These are phyloP conservation scores for Arthrocladium fulminans DNA, from an alignment of 2,329 filamentous ascomycete species.

Conservation along the genomic window DNA sequence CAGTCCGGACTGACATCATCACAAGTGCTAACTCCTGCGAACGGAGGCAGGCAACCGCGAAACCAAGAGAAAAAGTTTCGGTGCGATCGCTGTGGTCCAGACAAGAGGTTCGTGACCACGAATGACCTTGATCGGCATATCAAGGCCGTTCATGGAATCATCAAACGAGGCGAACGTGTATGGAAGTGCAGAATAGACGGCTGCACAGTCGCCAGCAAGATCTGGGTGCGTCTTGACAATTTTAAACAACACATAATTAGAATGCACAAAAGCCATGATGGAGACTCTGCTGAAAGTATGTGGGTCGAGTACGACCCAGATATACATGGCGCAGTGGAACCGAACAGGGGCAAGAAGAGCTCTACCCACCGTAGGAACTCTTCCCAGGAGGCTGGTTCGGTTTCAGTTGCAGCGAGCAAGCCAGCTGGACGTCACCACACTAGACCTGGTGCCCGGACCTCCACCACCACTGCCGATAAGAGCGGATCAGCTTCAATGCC, in stretches of 20 bases:
- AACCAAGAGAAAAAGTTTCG: background rate
- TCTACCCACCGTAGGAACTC: background rate
- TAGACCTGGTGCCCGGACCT: too few species aligned
- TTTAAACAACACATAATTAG: constrained; percentile 70
- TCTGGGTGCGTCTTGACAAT: constrained; percentile 77
- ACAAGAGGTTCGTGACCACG: constrained; percentile 70
- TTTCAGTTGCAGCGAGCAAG: too few species aligned
- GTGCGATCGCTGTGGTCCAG: constrained; percentile 45
- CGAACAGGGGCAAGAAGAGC: background rate
- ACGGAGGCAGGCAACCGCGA: background rate
- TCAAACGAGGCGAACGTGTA: constrained; percentile 35
- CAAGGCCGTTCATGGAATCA: constrained; percentile 57
- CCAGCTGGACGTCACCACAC: too few species aligned
- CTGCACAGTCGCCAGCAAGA: constrained; percentile 55
- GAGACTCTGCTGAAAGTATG: background rate
- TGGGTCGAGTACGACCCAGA: background rate
- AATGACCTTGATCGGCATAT: constrained; percentile 74
- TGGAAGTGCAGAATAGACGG: constrained; percentile 51
- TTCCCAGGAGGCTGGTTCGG: background rate
- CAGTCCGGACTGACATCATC: background rate
- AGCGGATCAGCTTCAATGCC: too few species aligned
- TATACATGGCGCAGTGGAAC: background rate
- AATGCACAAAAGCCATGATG: constrained; percentile 44
- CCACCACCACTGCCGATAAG: too few species aligned
- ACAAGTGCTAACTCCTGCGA: background rate